phyloP scores from a whole-genome alignment of 1,284 basidiomycete species.

The Microbotryomycetes sp. region DNA sequence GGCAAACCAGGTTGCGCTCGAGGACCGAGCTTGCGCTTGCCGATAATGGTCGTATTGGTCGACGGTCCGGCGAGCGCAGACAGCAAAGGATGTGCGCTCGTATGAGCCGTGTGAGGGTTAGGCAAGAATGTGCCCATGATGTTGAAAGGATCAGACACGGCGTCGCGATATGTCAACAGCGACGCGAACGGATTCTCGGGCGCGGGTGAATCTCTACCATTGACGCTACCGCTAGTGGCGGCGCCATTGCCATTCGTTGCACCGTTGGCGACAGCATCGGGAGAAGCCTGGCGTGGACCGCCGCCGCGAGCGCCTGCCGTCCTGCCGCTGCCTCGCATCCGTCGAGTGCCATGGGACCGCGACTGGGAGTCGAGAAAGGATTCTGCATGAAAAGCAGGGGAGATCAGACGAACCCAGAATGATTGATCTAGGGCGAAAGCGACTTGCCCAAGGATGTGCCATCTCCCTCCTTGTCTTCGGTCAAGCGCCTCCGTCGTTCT shows the following conservation, averaged over 20 bases:
- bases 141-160: slow-evolving; percentile 29
- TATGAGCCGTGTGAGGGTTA: not conserved
- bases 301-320: not conserved
- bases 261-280: not conserved
- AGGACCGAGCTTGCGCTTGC: slow-evolving; percentile 26
- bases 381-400: slow-evolving; percentile 3
- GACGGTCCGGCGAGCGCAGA: slow-evolving; percentile 16
- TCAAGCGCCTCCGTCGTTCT: slow-evolving; percentile 45
- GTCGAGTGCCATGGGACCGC: slow-evolving; percentile 29
- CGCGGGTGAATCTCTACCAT: not conserved
- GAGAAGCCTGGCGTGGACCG: not conserved
- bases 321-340: slow-evolving; percentile 16
- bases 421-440: not conserved
- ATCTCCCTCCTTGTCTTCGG: slow-evolving; percentile 49
- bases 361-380: slow-evolving; percentile 25
- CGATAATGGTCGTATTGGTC: slow-evolving; percentile 15
- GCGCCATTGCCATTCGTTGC: not conserved
- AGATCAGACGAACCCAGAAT: not conserved
- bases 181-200: slow-evolving; percentile 16
- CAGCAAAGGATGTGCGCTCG: slow-evolving; percentile 10
- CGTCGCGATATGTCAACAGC: slow-evolving; percentile 9
- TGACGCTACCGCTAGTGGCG: not conserved
- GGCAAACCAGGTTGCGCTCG: slow-evolving; percentile 29
- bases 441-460: slow-evolving; percentile 45
- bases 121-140: slow-evolving; percentile 25